Base-by-base conservation (phyloP, 164 flowering plant genomes). In the Warburgia ugandensis region DNA sequence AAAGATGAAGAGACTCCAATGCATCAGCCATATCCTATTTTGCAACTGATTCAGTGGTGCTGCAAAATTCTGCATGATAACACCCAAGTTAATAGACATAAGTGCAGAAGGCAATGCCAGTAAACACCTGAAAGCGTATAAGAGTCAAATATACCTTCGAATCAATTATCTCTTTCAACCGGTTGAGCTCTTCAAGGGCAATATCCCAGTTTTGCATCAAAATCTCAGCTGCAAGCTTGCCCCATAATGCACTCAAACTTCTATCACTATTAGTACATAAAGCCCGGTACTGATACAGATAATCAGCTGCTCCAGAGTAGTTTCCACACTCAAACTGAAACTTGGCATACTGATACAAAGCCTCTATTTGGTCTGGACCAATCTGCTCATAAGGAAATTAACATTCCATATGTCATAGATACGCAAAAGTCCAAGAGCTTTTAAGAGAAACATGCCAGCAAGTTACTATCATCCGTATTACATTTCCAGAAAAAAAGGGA, bases 261-360 rank as follows among this genome's bases (percentile, higher is more conserved):
- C 86, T 79, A 3, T 91, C 98, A 71, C 71, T 73, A 61, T 85
- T 85, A 19, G 85, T 83, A 75, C 88, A 83, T 22, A 91, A 61
- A 47, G 73, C 79, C 50, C 95, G 68, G 64, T 87, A 91, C 79
- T 91, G 98, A 53, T 91, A 85, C 53, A 91, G 67, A 72, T 75
- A 91, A 52, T 91, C 96, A 47, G 98, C 96, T 55, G 98, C 98
- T 44, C 92, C 96, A 21, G 98, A 91, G 74, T 91, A 91, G 77
- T 91, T 91, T 21, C 98, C 98, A 60, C 98, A 91, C 60, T 91
- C 98, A 69, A 91, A 91, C 68, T 87, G 98, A 66, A 91, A 91
- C 40, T 91, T 91, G 36, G 98, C 92, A 65, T 78, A 91, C 74
- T 84, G 95, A 69, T 91, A 91, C 38, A 91, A 63, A 10, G 96